Evolutionary conservation across 2,329 filamentous ascomycete species (phyloP).

Genomic region (Macrophomina tecta): DNA sequence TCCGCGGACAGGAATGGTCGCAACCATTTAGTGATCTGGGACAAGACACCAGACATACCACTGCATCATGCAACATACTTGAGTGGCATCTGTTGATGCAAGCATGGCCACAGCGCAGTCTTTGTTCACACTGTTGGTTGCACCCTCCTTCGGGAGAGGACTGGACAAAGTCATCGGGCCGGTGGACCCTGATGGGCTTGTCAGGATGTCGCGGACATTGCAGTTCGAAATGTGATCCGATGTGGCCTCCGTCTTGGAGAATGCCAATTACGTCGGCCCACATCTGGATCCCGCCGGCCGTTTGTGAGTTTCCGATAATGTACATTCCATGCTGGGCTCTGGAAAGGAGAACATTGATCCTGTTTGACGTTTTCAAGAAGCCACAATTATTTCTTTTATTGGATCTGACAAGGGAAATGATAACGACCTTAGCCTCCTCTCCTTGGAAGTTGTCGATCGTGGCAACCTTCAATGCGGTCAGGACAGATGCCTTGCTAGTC

Average conservation of each 20-base stretch:
- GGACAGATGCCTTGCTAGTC: slow-evolving; percentile 3
- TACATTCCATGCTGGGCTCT: slow-evolving; percentile 74
- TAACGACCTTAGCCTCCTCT: slow-evolving; percentile 73
- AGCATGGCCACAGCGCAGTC: slow-evolving; percentile 39
- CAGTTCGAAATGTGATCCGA: slow-evolving; percentile 34
- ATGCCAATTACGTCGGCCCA: slow-evolving; percentile 66
- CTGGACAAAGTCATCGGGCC: slow-evolving; percentile 39
- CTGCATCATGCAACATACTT: slow-evolving; percentile 37
- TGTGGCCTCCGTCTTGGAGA: slow-evolving; percentile 43
- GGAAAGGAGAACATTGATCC: slow-evolving; percentile 72
- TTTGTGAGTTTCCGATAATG: slow-evolving; percentile 71
- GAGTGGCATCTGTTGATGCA: slow-evolving; percentile 42
- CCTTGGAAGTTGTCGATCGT: slow-evolving; percentile 81
- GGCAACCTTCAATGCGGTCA: slow-evolving; percentile 49
- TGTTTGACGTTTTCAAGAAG: slow-evolving; percentile 70
- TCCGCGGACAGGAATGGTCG: slow-evolving; percentile 37
- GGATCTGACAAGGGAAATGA: slow-evolving; percentile 74
- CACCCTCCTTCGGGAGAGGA: slow-evolving; percentile 43
- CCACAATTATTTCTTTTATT: slow-evolving; percentile 66
- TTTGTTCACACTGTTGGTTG: slow-evolving; percentile 32
- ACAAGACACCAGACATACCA: slow-evolving; percentile 37
- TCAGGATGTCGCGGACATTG: slow-evolving; percentile 40
- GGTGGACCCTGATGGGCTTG: slow-evolving; percentile 34
- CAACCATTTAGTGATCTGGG: slow-evolving; percentile 36
- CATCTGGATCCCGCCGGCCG: slow-evolving; percentile 64